Evolutionary conservation across 2,329 filamentous ascomycete genomes (phyloP), one percentile per base, ranked within the genome.

Genomic region (Ilyonectria destructans): DNA sequence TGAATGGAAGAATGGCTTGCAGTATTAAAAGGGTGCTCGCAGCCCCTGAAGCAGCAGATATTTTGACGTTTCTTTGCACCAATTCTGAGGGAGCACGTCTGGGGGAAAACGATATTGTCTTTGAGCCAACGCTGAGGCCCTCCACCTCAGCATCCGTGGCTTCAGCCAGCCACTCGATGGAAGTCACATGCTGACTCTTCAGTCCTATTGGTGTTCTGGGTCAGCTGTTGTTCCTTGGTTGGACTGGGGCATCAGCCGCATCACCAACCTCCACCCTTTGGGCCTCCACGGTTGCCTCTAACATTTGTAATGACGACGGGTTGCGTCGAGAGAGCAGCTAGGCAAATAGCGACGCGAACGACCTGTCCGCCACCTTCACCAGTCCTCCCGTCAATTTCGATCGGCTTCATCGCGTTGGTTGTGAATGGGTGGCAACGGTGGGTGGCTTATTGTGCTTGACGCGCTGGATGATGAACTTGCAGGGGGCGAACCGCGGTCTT

Each of bases 311-410:
- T 88, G 29, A 82, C 83, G 33, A 91, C 81, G 0, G 88, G 81
- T 62, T 85, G 85, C 0, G 83, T 83, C 2, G 87, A 87, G 31
- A 91, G 82, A 1, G 89, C 86, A 12, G 89, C 85, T 7, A 92
- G 80, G 1, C 83, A 83, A 40, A 88, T 82, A 2, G 89, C 88
- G 1, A 90, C 80, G 49, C 90, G 81, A 1, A 91, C 85, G 0
- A 91, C 78, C 71, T 92, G 89, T 2, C 89, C 89, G 4, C 89
- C 90, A 5, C 90, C 90, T 74, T 91, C 89, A 1, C 89, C 89
- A 0, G 84, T 87, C 13, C 83, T 79, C 17, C 89, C 89, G 71
- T 90, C 88, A 2, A 91, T 77, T 59, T 84, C 80, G 26, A 90
- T 82, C 8, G 76, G 68, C 48, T 80, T 82, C 73, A 77, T 77